Evolutionary conservation across 306 rosid genomes (phyloP), one percentile per base, ranked within the genome.

Genomic region (Neltuma alba): DNA sequence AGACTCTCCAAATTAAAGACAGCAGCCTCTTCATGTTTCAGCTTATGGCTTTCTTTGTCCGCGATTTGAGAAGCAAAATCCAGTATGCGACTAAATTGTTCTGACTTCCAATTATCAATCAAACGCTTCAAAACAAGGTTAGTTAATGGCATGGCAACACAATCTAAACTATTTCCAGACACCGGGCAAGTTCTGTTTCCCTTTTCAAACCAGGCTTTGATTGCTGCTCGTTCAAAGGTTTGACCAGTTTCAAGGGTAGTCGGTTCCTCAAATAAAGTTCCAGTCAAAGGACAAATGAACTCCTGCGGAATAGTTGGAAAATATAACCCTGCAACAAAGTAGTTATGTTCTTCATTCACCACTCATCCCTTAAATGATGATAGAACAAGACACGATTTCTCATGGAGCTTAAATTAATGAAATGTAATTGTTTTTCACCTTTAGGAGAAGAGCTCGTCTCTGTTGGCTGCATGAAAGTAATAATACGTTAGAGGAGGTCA

Each of bases 231-330:
- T 81, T 93, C 97, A 78, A 86, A 93, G 61, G 95, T 93, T 85
- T 91, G 88, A 36, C 97, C 95, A 40, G 91, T 87, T 84, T 91
- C 95, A 79, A 93, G 65, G 65, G 93, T 93, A 66, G 90, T 89
- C 12, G 98, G 98, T 73, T 93, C 94, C 75, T 90, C 89, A 81
- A 91, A 90, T 58, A 91, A 33, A 80, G 76, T 68, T 54, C 93
- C 88, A 65, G 89, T 92, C 38, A 92, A 84, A 77, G 93, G 93
- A 86, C 97, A 93, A 27, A 85, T 81, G 81, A 94, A 92, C 60
- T 89, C 98, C 65, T 76, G 77, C 4, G 91, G 96, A 82, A 83
- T 86, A 85, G 79, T 79, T n/a, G 74, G 83, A 78, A 81, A 80
- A 83, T 48, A 80, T 21, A 79, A 62, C 70, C 79, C 92, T 90